Conservation (phyloP, 805 yeast genomes). For the Saccharomyces eubayanus region DNA sequence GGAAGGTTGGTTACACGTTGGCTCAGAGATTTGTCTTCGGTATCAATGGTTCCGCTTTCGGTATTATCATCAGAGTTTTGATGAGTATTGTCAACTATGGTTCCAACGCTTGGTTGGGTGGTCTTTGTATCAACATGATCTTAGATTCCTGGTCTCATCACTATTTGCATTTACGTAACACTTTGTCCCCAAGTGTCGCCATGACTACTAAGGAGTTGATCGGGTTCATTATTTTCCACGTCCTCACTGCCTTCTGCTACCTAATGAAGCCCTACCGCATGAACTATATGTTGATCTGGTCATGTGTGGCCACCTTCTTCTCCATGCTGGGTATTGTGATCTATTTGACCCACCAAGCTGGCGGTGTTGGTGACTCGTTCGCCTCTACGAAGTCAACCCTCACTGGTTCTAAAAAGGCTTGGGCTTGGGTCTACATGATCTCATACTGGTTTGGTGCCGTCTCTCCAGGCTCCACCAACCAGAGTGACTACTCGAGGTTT, state of each 20-base stretch:
- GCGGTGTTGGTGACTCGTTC: conserved; percentile 32
- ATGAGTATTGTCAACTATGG: conserved; percentile 43
- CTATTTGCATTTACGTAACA: conserved; percentile 30
- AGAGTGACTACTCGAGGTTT: conserved; percentile 35
- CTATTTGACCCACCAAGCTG: conserved; percentile 28
- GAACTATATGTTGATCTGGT: conserved; percentile 31
- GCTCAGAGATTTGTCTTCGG: conserved; percentile 42
- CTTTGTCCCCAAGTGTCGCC: conserved; percentile 26
- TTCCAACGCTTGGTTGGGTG: conserved; percentile 40
- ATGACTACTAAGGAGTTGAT: conserved; percentile 34
- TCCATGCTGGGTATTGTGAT: conserved; percentile 36
- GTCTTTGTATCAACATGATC: conserved; percentile 33
- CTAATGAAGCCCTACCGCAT: conserved; percentile 38
- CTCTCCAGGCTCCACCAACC: conserved; percentile 35
- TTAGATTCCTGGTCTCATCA: conserved; percentile 36
- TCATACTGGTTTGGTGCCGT: conserved; percentile 37
- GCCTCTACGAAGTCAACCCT: conserved; percentile 23
- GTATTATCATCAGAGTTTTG: conserved; percentile 36
- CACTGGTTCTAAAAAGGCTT: conserved; percentile 32
- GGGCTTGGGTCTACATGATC: conserved; percentile 38
- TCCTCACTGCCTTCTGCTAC: conserved; percentile 36
- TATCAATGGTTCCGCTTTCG: conserved; percentile 36
- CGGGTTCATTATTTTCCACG: conserved; percentile 37
- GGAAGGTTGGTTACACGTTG: conserved; percentile 42
- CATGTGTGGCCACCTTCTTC: conserved; percentile 33